A percentile compares a stretch with the other conserved stretches of the same genome.
Conservation (phyloP, 495 filamentous ascomycete species). For the Penicillium canariense region DNA sequence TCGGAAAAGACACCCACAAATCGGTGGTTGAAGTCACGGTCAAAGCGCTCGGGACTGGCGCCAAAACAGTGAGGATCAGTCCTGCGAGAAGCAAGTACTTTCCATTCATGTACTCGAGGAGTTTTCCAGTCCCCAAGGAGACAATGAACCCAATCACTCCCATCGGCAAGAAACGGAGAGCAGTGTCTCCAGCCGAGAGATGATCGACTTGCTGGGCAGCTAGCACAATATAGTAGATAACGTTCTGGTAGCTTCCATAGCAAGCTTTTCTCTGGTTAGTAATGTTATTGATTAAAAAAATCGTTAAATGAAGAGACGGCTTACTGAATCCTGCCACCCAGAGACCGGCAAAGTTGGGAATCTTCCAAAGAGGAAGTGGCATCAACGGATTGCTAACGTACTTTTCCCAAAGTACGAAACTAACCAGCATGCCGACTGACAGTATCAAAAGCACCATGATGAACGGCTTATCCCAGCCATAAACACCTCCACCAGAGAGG, state of each 20-base stretch:
- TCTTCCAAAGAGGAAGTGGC: constrained; percentile 36
- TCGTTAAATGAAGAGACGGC: background rate
- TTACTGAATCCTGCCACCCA: constrained; percentile 41
- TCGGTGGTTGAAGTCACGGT: constrained; percentile 24
- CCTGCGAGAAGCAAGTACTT: constrained; percentile 34
- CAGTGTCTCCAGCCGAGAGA: constrained; percentile 32
- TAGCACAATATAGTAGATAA: constrained; percentile 41
- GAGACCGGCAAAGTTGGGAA: constrained; percentile 37
- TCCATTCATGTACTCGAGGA: constrained; percentile 37
- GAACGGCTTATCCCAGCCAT: constrained; percentile 50
- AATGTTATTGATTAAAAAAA: background rate
- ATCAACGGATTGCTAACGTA: constrained; percentile 36
- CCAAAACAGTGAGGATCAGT: constrained; percentile 29
- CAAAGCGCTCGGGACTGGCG: constrained; percentile 33
- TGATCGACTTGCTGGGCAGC: constrained; percentile 36
- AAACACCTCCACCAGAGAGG: constrained; percentile 34
- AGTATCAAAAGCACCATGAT: constrained; percentile 44
- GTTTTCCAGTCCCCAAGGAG: constrained; percentile 36
- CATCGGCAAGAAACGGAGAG: constrained; percentile 38
- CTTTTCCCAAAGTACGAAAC: constrained; percentile 36
- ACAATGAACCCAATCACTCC: constrained; percentile 35
- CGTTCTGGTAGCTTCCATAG: constrained; percentile 40
- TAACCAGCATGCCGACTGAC: constrained; percentile 37
- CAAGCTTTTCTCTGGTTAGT: constrained; percentile 27
- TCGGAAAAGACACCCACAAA: constrained; percentile 25